phyloP scores from a whole-genome alignment of 352 stramenopile species.

The Saprolegnia parasitica region DNA sequence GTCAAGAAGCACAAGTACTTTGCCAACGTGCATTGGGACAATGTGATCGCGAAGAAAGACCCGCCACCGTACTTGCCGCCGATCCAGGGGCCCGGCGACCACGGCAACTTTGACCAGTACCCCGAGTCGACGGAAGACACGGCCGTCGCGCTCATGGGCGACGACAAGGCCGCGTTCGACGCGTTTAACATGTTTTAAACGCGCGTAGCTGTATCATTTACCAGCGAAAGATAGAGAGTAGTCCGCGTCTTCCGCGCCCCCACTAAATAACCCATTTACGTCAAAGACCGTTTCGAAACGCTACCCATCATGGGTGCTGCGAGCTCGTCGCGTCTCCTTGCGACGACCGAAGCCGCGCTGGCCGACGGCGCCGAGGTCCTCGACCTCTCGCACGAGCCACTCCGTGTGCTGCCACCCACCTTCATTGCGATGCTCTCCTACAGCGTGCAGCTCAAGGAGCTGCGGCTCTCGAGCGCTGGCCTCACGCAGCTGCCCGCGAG shows the following conservation, averaged over 20 bases:
- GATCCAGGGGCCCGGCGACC: conserved; percentile 77
- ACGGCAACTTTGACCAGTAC: conserved; percentile 93
- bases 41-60: conserved; percentile 65
- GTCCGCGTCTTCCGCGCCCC: neutral
- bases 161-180: conserved; percentile 80
- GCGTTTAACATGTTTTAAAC: conserved; percentile 83
- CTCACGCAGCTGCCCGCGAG: conserved; percentile 20
- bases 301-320: neutral
- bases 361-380: neutral
- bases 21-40: conserved; percentile 77
- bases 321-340: neutral
- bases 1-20: conserved; percentile 94
- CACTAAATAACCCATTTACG: neutral
- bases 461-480: conserved; percentile 2
- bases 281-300: conserved; percentile 2
- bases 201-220: conserved; percentile 14
- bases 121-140: conserved; percentile 86
- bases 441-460: neutral
- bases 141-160: conserved; percentile 71
- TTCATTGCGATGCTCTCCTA: conserved; percentile 5
- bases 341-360: neutral
- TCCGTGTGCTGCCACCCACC: conserved; percentile 5
- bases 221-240: neutral
- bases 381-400: neutral
- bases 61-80: conserved; percentile 81